These are phyloP conservation scores for Oldenlandia corymbosa DNA, from an alignment of 257 asterid genomes.

Conservation along the genomic window DNA sequence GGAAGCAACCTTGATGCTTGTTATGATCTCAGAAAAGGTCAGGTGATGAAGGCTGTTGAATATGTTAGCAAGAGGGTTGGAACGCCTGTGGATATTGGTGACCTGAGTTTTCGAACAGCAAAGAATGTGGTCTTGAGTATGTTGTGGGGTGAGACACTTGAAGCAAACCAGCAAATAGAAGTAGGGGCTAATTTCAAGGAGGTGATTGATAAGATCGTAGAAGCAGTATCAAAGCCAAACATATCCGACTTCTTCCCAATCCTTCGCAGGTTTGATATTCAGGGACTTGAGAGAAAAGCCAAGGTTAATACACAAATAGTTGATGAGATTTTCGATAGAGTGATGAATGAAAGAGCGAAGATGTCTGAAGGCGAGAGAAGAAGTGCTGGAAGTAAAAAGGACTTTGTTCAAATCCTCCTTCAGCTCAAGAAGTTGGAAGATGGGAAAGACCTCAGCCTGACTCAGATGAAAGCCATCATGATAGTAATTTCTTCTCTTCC, in stretches of 20 bases:
- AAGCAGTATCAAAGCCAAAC: slow-evolving; percentile 40
- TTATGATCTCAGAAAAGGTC: slow-evolving; percentile 27
- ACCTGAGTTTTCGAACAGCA: slow-evolving; percentile 34
- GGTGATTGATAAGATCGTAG: slow-evolving; percentile 28
- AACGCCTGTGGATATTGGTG: slow-evolving; percentile 26
- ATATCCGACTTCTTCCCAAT: slow-evolving; percentile 46
- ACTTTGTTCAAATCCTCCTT: slow-evolving; percentile 23
- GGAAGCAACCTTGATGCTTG: slow-evolving; percentile 27
- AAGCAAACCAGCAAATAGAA: slow-evolving; percentile 20
- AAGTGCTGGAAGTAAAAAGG: background rate
- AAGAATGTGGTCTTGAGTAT: slow-evolving; percentile 33
- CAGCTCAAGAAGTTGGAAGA: slow-evolving; percentile 15
- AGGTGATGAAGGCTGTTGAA: slow-evolving; percentile 23
- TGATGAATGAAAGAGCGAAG: background rate
- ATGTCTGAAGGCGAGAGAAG: background rate
- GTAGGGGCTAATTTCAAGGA: slow-evolving; percentile 36
- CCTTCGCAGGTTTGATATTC: slow-evolving; percentile 42
- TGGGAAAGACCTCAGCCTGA: background rate
- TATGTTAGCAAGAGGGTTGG: slow-evolving; percentile 11
- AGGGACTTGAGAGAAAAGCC: slow-evolving; percentile 38
- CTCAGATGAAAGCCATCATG: no score
- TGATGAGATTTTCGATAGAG: slow-evolving; percentile 9
- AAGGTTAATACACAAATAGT: background rate
- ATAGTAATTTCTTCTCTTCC: background rate
- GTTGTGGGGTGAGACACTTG: slow-evolving; percentile 40